Evolutionary conservation across 441 rosid genomes (phyloP), one percentile per base, ranked within the genome.

Genomic region (Viola pubescens): DNA sequence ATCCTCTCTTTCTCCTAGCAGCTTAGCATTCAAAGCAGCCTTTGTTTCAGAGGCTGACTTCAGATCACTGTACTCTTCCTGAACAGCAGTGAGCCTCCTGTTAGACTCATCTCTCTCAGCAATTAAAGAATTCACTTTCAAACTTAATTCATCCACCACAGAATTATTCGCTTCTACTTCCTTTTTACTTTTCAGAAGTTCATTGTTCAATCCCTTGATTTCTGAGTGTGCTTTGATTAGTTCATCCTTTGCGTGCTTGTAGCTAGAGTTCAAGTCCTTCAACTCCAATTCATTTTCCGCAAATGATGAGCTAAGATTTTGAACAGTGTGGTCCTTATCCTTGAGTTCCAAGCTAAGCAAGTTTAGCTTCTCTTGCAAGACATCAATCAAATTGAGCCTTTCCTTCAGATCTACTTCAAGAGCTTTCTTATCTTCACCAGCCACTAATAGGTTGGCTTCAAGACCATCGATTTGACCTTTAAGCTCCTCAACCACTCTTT

Each of bases 281-380:
- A 88, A 52, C 59, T 85, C 94, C 9, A 53, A 38, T 67, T 88
- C 95, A 67, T 83, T 86, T 14, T 68, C 77, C 14, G 68, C 73
- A 58, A 84, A 72, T 19, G 70, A 75, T 57, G 81, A 73, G 46
- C 70, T 70, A 63, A 88, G 76, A 49, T 66, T 77, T 62, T 70
- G 81, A 60, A 75, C 51, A 52, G 52, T 72, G 39, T 75, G 82
- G 72, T 86, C 86, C 67, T 62, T 86, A 43, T 80, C 91, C 63
- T 76, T 76, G 67, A 89, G 67, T 80, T 89, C 95, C 52, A 70
- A 60, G 63, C 75, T 75, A 54, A 90, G 82, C 66, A 72, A 75
- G 63, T 73, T 75, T 46, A 78, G 62, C 69, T 66, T 79, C 59
- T 82, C 90, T 66, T 94, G 81, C 56, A 88, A 68, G 56, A 48